phyloP scores from a whole-genome alignment of 768 basidiomycete genomes.

The Cytidiella melzeri region DNA sequence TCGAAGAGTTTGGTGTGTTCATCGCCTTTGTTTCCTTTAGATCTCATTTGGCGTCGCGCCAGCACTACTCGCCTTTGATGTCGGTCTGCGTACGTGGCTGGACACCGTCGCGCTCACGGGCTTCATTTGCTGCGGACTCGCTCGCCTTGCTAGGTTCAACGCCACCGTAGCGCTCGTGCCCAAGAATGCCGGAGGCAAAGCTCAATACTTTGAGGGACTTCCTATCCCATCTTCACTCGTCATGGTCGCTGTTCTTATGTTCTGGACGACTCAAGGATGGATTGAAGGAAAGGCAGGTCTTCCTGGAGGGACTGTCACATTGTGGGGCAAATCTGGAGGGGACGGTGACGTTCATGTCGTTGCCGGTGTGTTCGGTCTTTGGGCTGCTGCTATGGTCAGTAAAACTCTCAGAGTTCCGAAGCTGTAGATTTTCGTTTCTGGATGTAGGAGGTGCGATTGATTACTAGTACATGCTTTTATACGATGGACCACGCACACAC shows the following conservation, averaged over 20 bases:
- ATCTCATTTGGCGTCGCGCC: slow-evolving; percentile 98
- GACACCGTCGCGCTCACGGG: slow-evolving; percentile 82
- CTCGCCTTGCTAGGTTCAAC: slow-evolving; percentile 96
- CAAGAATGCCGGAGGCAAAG: slow-evolving; percentile 80
- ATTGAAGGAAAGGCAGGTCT: slow-evolving; percentile 71
- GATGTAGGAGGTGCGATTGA: not conserved
- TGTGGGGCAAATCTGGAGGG: slow-evolving; percentile 69
- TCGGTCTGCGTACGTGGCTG: slow-evolving; percentile 87
- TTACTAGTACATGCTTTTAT: not conserved
- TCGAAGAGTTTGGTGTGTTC: not conserved
- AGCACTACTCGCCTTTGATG: slow-evolving; percentile 82
- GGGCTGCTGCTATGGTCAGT: slow-evolving; percentile 97
- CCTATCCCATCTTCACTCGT: slow-evolving; percentile 89
- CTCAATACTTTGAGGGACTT: slow-evolving; percentile 94
- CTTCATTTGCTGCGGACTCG: slow-evolving; percentile 95
- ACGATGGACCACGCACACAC: not conserved
- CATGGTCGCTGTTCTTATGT: slow-evolving; percentile 73
- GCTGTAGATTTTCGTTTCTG: slow-evolving; percentile 27
- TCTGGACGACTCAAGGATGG: slow-evolving; percentile 83
- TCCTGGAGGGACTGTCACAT: slow-evolving; percentile 64
- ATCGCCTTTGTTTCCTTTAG: slow-evolving; percentile 32
- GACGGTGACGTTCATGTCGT: slow-evolving; percentile 82
- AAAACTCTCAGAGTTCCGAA: slow-evolving; percentile 91
- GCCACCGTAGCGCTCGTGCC: slow-evolving; percentile 94
- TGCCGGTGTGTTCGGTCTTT: slow-evolving; percentile 69